A percentile compares a stretch with the other conserved stretches of the same genome.
phyloP scores from a whole-genome alignment of 2,329 filamentous ascomycete genomes.

The Hypoxylon sp. region DNA sequence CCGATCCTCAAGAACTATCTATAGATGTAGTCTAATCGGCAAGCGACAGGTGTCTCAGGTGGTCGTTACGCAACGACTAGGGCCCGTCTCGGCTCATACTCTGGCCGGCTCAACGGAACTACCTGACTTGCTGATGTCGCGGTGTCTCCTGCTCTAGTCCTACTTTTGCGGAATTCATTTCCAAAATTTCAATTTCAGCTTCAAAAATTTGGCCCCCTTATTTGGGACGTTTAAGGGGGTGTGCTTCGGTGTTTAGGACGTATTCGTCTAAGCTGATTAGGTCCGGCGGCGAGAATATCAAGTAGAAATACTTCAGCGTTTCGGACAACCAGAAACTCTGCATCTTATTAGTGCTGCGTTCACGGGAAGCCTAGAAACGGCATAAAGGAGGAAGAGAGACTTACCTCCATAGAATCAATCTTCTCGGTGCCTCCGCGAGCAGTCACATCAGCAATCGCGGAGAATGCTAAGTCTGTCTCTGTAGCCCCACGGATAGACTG shows the following conservation, averaged over 20 bases:
- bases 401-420: slow-evolving; percentile 48
- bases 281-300: slow-evolving; percentile 76
- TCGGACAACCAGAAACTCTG: slow-evolving; percentile 81
- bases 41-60: not conserved
- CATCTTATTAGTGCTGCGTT: slow-evolving; percentile 59
- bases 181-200: not conserved
- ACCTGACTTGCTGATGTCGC: not conserved
- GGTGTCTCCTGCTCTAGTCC: not conserved
- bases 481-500: slow-evolving; percentile 61
- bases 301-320: slow-evolving; percentile 83
- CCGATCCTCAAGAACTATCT: not conserved
- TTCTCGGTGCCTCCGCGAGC: slow-evolving; percentile 57
- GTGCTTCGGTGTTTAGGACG: slow-evolving; percentile 71
- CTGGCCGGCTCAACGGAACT: too few species aligned
- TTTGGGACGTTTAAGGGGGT: slow-evolving; percentile 55
- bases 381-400: not conserved
- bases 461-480: slow-evolving; percentile 62
- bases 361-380: too few species aligned
- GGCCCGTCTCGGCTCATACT: not conserved
- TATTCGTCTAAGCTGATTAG: slow-evolving; percentile 76
- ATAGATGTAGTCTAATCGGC: not conserved
- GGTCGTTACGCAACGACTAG: not conserved
- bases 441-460: slow-evolving; percentile 66
- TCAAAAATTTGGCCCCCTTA: not conserved
- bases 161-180: not conserved